Evolutionary conservation across 805 yeast genomes (phyloP).

Genomic region (Teunomyces tritomae): DNA sequence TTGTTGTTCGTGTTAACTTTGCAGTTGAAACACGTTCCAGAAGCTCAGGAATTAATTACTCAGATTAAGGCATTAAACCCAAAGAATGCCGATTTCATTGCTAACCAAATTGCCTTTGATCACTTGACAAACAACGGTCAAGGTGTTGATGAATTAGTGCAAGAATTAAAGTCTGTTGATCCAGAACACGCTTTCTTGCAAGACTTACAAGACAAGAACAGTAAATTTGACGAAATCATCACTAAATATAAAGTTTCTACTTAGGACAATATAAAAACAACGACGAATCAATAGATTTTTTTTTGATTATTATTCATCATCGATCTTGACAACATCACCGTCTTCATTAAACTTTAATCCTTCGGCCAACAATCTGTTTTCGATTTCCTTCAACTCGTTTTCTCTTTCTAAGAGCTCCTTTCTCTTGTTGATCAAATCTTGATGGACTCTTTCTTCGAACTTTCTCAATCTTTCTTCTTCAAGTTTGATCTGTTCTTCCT

Average conservation of each 20-base stretch:
- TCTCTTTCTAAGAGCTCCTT: constrained; percentile 83
- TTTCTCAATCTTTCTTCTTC: constrained; percentile 87
- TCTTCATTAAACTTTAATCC: constrained; percentile 43
- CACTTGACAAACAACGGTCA: constrained; percentile 41
- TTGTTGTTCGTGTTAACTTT: constrained; percentile 73
- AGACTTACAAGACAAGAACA: constrained; percentile 61
- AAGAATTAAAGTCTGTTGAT: constrained; percentile 44
- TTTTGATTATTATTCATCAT: constrained; percentile 9
- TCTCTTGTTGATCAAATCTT: constrained; percentile 75
- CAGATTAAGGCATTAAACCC: constrained; percentile 46
- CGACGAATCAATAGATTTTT: neutral
- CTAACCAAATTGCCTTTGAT: constrained; percentile 63
- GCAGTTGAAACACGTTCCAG: constrained; percentile 77
- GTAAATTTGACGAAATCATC: constrained; percentile 67
- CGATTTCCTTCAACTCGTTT: constrained; percentile 79
- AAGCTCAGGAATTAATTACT: constrained; percentile 61
- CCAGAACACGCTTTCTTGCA: constrained; percentile 56
- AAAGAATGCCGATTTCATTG: constrained; percentile 46
- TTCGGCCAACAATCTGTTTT: constrained; percentile 61
- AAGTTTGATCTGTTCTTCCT: constrained; percentile 84
- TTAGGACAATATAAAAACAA: constrained; percentile 1
- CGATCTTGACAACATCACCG: constrained; percentile 32
- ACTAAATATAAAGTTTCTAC: constrained; percentile 44
- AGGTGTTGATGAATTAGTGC: constrained; percentile 48
- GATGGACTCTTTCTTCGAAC: constrained; percentile 86